These are phyloP conservation scores for Ganoderma multipileum DNA, from an alignment of 1,284 basidiomycete genomes.

Conservation along the genomic window DNA sequence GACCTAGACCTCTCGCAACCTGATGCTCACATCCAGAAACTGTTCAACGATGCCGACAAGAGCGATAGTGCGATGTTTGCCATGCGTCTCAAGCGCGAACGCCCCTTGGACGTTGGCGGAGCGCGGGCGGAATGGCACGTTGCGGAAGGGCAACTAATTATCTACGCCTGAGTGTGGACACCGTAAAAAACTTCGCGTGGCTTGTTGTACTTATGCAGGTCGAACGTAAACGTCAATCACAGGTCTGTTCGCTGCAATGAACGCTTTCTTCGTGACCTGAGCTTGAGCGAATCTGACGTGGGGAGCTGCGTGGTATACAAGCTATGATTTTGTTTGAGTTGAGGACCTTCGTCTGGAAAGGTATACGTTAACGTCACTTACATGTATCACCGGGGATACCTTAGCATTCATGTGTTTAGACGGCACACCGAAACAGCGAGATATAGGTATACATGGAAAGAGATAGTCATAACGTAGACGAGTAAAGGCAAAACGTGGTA, in stretches of 20 bases:
- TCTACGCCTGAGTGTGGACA: conserved; percentile 41
- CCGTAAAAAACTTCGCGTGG: background rate
- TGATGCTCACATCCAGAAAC: conserved; percentile 54
- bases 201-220: background rate
- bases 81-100: conserved; percentile 59
- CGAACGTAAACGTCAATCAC: background rate
- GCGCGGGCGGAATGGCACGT: conserved; percentile 72
- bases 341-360: background rate
- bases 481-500: background rate
- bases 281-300: background rate
- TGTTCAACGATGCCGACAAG: conserved; percentile 1
- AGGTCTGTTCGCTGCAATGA: background rate
- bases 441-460: background rate
- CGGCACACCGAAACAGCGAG: background rate
- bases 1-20: conserved; percentile 61
- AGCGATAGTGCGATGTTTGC: conserved; percentile 34
- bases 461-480: conserved; percentile 1
- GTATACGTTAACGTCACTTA: background rate
- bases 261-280: background rate
- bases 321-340: background rate
- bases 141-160: conserved; percentile 52
- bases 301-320: background rate
- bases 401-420: background rate
- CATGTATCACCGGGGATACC: background rate
- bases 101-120: conserved; percentile 62